Percentiles rank a stretch among this genome's conserved stretches.
Conservation (phyloP, 306 rosid genomes). For the Vigna unguiculata region DNA sequence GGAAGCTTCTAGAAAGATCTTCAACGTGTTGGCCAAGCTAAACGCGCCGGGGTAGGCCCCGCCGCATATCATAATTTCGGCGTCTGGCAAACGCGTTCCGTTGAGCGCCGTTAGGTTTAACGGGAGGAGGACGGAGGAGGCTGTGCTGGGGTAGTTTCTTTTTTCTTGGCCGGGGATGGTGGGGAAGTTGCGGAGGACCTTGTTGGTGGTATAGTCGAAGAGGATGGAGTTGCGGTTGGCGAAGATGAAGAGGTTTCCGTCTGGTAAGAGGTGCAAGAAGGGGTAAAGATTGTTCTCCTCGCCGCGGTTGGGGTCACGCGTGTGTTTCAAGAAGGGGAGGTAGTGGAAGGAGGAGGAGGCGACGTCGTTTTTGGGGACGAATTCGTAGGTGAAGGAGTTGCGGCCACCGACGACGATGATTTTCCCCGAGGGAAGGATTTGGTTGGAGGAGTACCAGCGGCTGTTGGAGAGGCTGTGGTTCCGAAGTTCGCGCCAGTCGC, state of each 20-base stretch:
- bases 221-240: slow-evolving; percentile 68
- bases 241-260: slow-evolving; percentile 78
- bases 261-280: slow-evolving; percentile 76
- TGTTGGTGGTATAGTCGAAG: slow-evolving; percentile 49
- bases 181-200: slow-evolving; percentile 53
- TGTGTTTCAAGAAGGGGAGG: slow-evolving; percentile 60
- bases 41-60: slow-evolving; percentile 71
- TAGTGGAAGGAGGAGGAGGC: slow-evolving; percentile 10
- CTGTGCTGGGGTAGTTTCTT: slow-evolving; percentile 82
- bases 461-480: slow-evolving; percentile 17
- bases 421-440: slow-evolving; percentile 64
- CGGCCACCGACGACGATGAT: slow-evolving; percentile 72
- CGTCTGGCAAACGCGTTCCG: slow-evolving; percentile 41
- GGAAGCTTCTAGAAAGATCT: slow-evolving; percentile 54
- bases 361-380: slow-evolving; percentile 54
- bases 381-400: slow-evolving; percentile 60
- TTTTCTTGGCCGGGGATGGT: slow-evolving; percentile 61
- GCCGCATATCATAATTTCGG: slow-evolving; percentile 78
- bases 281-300: slow-evolving; percentile 91
- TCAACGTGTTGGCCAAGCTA: slow-evolving; percentile 14
- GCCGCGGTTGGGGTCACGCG: slow-evolving; percentile 51
- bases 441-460: slow-evolving; percentile 82
- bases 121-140: slow-evolving; percentile 77
- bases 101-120: slow-evolving; percentile 43
- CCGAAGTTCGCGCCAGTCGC: slow-evolving; percentile 64